Conservation (phyloP, 805 yeast genomes). For the Suhomyces xylopsoci region DNA sequence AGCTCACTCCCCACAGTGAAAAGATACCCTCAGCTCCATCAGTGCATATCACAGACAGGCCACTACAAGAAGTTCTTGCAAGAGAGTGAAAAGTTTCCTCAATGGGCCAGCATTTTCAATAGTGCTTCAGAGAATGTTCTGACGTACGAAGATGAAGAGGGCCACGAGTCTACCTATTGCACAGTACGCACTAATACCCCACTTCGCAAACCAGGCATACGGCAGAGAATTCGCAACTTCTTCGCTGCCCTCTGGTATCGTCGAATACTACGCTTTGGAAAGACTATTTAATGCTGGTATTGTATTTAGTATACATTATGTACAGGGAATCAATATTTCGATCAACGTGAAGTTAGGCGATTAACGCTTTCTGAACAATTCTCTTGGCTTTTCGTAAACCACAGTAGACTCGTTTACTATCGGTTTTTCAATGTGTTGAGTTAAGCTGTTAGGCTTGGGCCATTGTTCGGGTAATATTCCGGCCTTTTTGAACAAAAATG, state of each 20-base stretch:
- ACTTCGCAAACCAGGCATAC: neutral
- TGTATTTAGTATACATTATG: neutral
- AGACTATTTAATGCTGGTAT: neutral
- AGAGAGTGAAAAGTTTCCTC: constrained; percentile 1
- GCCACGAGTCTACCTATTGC: neutral
- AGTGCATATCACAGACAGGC: neutral
- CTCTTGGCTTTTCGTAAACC: constrained; percentile 32
- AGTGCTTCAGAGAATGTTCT: neutral
- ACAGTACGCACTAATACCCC: neutral
- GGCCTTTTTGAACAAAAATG: constrained; percentile 71
- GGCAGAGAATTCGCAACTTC: neutral
- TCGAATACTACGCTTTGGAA: neutral
- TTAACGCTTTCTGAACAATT: constrained; percentile 32
- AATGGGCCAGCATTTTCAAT: neutral
- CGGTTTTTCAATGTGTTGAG: constrained; percentile 31
- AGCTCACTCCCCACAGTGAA: neutral
- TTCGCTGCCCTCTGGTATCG: neutral
- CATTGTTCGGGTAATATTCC: constrained; percentile 62
- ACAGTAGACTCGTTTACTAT: constrained; percentile 24
- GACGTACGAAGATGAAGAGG: neutral
- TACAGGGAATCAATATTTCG: neutral
- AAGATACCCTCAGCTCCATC: neutral
- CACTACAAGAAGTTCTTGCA: constrained; percentile 2
- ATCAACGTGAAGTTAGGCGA: neutral
- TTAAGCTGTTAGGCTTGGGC: constrained; percentile 49